Percentiles rank a stretch among this genome's conserved stretches.
These are phyloP conservation scores for Pseudogymnoascus sp. DNA, from an alignment of 2,329 filamentous ascomycete genomes.

Conservation along the genomic window DNA sequence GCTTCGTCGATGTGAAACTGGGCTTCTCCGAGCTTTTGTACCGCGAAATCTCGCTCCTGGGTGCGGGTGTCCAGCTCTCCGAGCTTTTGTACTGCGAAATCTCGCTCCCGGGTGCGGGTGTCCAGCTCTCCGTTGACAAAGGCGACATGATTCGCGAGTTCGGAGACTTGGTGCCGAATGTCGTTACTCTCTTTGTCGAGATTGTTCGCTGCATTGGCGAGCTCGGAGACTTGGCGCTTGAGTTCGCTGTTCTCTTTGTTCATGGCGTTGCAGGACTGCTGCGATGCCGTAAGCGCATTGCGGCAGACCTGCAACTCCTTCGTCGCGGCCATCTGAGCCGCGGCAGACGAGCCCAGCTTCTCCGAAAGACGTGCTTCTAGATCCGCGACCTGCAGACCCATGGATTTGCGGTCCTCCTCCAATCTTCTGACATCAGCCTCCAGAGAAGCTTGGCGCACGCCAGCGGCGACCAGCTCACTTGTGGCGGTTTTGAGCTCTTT, in stretches of 20 bases:
- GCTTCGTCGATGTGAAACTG: background rate
- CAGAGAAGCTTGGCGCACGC: background rate
- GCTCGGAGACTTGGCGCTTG: background rate
- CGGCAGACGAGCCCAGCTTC: background rate
- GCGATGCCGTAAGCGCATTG: background rate
- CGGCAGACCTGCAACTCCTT: background rate
- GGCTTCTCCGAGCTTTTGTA: background rate
- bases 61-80: background rate
- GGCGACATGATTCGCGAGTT: background rate
- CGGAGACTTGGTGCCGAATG: background rate
- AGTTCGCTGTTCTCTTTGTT: background rate
- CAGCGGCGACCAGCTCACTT: background rate
- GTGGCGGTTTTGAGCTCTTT: background rate
- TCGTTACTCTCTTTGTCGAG: background rate
- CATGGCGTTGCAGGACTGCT: background rate
- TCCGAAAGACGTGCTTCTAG: background rate
- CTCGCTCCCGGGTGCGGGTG: background rate
- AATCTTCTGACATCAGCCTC: background rate
- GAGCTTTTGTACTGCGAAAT: background rate
- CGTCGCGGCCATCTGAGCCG: background rate
- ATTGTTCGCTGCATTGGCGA: background rate
- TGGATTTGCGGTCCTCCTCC: background rate
- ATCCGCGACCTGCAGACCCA: background rate
- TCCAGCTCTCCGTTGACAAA: slow-evolving; percentile 3
- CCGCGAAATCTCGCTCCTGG: background rate